Evolutionary conservation across 2,329 filamentous ascomycete species (phyloP).

Genomic region (Orbilia brochopaga): DNA sequence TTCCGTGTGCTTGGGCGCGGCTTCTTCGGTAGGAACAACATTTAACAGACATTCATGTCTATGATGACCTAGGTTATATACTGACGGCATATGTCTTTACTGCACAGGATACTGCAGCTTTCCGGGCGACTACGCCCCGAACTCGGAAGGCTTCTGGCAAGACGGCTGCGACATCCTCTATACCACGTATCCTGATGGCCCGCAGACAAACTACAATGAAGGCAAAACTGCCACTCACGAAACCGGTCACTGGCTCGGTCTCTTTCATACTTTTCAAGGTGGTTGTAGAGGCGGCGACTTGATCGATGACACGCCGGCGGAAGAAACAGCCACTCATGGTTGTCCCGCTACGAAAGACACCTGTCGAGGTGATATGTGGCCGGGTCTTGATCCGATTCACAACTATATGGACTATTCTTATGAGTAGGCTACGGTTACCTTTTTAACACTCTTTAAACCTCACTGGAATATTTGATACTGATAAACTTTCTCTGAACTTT

Average conservation of each 20-base stretch:
- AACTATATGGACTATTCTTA: slow-evolving; percentile 57
- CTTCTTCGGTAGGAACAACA: slow-evolving; percentile 19
- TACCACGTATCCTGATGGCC: slow-evolving; percentile 19
- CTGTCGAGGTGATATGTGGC: slow-evolving; percentile 53
- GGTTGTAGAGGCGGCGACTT: slow-evolving; percentile 54
- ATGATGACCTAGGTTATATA: background rate
- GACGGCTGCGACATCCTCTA: slow-evolving; percentile 34
- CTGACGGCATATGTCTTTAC: background rate
- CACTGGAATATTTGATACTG: background rate
- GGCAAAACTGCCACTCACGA: slow-evolving; percentile 56
- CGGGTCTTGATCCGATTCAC: slow-evolving; percentile 56
- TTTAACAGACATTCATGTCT: background rate
- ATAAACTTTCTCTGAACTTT: background rate
- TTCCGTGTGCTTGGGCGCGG: slow-evolving; percentile 22
- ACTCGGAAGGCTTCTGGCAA: slow-evolving; percentile 24
- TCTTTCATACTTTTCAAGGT: slow-evolving; percentile 56
- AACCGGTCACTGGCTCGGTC: slow-evolving; percentile 57
- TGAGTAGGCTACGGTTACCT: slow-evolving; percentile 17
- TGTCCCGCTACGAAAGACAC: slow-evolving; percentile 55
- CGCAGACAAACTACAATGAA: slow-evolving; percentile 13
- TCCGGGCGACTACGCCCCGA: slow-evolving; percentile 5
- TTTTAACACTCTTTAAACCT: background rate
- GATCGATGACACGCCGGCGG: slow-evolving; percentile 56
- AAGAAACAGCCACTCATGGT: slow-evolving; percentile 52
- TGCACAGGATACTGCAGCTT: slow-evolving; percentile 29